Evolutionary conservation across 2,329 filamentous ascomycete species (phyloP).

Genomic region (Botrytis hyacinthi): DNA sequence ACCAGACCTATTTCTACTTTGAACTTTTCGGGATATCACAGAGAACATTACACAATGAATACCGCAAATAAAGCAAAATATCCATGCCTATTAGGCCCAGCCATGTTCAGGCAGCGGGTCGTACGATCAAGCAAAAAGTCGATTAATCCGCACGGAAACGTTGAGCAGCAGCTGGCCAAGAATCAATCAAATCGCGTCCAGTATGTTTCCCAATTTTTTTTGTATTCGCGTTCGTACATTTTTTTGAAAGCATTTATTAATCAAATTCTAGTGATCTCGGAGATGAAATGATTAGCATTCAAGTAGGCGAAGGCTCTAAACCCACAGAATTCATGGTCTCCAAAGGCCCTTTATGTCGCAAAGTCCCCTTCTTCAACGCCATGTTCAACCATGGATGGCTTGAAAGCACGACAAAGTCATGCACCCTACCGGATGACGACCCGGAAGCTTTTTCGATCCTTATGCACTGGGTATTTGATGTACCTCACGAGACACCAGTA

Average conservation of each 20-base stretch:
- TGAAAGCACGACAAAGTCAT: neutral
- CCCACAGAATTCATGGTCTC: neutral
- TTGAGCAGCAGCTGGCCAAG: no score
- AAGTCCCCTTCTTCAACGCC: neutral
- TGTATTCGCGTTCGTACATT: no score
- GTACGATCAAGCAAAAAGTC: neutral
- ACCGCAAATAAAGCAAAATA: fast-evolving
- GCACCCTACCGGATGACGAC: neutral
- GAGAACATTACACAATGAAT: neutral
- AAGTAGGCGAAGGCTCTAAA: neutral
- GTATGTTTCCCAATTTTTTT: neutral
- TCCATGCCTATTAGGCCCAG: neutral
- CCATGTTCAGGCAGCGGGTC: neutral
- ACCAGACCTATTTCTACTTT: neutral
- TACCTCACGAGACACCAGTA: neutral
- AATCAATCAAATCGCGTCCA: no score
- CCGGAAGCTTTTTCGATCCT: neutral
- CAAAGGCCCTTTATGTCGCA: neutral
- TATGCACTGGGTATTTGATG: neutral
- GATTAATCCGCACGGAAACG: fast-evolving
- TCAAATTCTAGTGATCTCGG: neutral
- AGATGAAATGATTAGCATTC: neutral
- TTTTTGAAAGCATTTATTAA: no score
- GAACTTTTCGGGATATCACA: fast-evolving
- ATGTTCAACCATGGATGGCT: neutral